phyloP scores from a whole-genome alignment of 148 eudicot genomes.

The Oxyria digyna region DNA sequence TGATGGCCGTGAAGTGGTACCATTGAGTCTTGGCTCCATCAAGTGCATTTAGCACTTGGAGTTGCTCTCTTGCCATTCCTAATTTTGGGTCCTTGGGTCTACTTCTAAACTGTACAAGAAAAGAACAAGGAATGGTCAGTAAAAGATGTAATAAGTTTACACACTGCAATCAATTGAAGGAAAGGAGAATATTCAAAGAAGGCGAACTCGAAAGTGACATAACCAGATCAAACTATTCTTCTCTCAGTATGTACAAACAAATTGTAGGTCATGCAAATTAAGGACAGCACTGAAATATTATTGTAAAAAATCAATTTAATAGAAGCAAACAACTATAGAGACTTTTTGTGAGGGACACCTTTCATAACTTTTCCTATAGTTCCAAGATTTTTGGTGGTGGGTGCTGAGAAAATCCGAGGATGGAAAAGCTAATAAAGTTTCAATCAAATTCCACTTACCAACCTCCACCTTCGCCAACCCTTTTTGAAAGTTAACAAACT shows the following conservation, averaged over 20 bases:
- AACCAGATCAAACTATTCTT: background rate
- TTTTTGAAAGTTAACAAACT: too few species aligned
- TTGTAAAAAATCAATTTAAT: too few species aligned
- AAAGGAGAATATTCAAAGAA: background rate
- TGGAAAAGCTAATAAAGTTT: background rate
- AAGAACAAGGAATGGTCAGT: background rate
- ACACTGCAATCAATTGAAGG: too few species aligned
- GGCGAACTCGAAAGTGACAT: background rate
- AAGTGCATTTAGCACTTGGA: conserved; percentile 37
- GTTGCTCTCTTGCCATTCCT: conserved; percentile 19
- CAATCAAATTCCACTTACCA: background rate
- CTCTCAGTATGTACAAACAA: background rate
- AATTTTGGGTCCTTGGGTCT: background rate
- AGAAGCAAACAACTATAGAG: too few species aligned
- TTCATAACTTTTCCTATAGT: background rate
- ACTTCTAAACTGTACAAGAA: background rate
- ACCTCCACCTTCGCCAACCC: background rate
- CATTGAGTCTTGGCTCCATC: conserved; percentile 43
- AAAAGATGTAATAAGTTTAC: background rate
- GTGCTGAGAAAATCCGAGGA: background rate
- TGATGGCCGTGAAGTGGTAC: conserved; percentile 46
- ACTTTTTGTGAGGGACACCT: too few species aligned
- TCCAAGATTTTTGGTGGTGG: background rate
- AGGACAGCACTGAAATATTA: background rate
- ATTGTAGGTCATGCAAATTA: background rate